Evolutionary conservation across 2,329 filamentous ascomycete genomes (phyloP).

Genomic region (Fusarium sp.): DNA sequence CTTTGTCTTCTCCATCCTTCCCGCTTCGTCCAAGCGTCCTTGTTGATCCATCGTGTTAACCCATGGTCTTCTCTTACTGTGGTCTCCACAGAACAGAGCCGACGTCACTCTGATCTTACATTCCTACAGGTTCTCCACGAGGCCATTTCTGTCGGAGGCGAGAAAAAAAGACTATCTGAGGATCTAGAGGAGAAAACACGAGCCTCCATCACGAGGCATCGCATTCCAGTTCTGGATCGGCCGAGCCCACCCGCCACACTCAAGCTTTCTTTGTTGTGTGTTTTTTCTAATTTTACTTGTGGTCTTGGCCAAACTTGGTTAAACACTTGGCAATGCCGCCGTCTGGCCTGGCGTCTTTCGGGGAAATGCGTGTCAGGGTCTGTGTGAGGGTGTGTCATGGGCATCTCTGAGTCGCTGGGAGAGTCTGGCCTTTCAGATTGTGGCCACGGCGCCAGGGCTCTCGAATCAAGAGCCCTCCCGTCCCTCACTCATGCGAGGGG

Average conservation of each 20-base stretch:
- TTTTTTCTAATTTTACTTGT: constrained; percentile 38
- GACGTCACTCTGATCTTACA: constrained; percentile 9
- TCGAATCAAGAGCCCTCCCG: constrained; percentile 32
- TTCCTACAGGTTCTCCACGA: constrained; percentile 2
- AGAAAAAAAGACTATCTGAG: background rate
- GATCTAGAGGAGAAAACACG: constrained; percentile 11
- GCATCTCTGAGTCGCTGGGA: background rate
- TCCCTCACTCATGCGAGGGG: constrained; percentile 29
- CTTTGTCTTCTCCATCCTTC: constrained; percentile 4
- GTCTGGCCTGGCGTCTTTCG: background rate
- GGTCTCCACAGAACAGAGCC: background rate
- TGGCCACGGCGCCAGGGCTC: background rate
- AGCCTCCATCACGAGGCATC: constrained; percentile 31
- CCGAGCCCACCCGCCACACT: constrained; percentile 9
- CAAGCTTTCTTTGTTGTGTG: background rate
- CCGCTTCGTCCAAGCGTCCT: constrained; percentile 13
- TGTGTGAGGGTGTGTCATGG: background rate
- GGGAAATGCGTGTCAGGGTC: constrained; percentile 7
- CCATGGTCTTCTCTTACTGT: background rate
- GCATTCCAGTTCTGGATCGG: constrained; percentile 4
- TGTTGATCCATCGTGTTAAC: background rate
- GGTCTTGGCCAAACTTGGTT: constrained; percentile 29
- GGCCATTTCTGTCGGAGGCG: constrained; percentile 1
- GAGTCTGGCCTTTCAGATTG: background rate
- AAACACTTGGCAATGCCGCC: constrained; percentile 16